Evolutionary conservation across 768 basidiomycete genomes (phyloP).

Genomic region (Russula olivacea): DNA sequence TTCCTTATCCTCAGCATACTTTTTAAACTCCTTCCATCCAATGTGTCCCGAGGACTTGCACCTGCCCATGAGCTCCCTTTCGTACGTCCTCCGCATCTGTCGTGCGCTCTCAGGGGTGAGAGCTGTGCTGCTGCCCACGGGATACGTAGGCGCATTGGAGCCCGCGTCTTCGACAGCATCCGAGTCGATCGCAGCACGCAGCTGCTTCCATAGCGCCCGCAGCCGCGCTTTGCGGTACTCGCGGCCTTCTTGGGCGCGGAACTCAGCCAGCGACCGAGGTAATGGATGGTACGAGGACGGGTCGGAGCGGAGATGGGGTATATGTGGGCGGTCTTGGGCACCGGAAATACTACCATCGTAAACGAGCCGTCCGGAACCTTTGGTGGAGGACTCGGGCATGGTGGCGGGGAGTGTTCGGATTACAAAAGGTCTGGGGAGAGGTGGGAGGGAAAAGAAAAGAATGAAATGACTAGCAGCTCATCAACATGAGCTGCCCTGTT

Average conservation of each 20-base stretch:
- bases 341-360: slow-evolving; percentile 50
- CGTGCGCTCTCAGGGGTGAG: slow-evolving; percentile 22
- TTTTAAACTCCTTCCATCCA: slow-evolving; percentile 65
- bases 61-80: slow-evolving; percentile 31
- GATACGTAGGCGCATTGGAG: slow-evolving; percentile 26
- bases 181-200: slow-evolving; percentile 35
- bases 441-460: background rate
- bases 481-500: slow-evolving; percentile 8
- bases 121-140: slow-evolving; percentile 13
- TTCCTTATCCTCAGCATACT: slow-evolving; percentile 78
- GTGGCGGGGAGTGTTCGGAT: slow-evolving; percentile 18
- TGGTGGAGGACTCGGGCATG: slow-evolving; percentile 18
- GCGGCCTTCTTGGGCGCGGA: slow-evolving; percentile 56
- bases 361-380: slow-evolving; percentile 43
- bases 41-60: slow-evolving; percentile 43
- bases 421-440: background rate
- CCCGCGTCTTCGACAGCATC: slow-evolving; percentile 25
- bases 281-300: slow-evolving; percentile 35
- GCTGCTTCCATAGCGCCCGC: slow-evolving; percentile 56
- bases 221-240: slow-evolving; percentile 56
- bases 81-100: slow-evolving; percentile 22
- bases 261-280: slow-evolving; percentile 55
- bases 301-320: slow-evolving; percentile 58
- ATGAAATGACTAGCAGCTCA: background rate
- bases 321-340: slow-evolving; percentile 47